Percentiles rank a stretch among this genome's conserved stretches.
Evolutionary conservation across 768 basidiomycete species (phyloP).

Genomic region (Mycena chlorophos): DNA sequence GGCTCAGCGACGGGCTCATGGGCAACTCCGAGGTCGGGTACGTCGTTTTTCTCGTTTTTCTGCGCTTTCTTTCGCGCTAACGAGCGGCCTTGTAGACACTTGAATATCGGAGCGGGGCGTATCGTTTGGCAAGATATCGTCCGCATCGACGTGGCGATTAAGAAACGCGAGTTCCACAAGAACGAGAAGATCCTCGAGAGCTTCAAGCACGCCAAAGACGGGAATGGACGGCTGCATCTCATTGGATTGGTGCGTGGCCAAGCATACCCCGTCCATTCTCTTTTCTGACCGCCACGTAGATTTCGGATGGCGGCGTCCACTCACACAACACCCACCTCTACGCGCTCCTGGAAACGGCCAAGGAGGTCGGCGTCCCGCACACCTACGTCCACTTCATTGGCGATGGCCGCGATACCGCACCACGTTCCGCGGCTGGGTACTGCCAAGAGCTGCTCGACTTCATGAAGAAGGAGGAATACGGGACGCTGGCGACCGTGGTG

Average conservation of each 20-base stretch:
- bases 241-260: constrained; percentile 68
- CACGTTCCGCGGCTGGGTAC: constrained; percentile 78
- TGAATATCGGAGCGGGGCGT: constrained; percentile 94
- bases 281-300: constrained; percentile 39
- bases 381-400: constrained; percentile 93
- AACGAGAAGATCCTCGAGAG: constrained; percentile 69
- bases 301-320: constrained; percentile 97
- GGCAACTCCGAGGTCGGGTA: constrained; percentile 98
- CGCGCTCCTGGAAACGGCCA: constrained; percentile 88
- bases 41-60: constrained; percentile 30
- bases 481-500: constrained; percentile 80
- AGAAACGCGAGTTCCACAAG: constrained; percentile 85
- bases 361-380: constrained; percentile 79
- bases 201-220: constrained; percentile 76
- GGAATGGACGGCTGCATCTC: constrained; percentile 84
- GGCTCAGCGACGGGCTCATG: constrained; percentile 92
- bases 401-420: constrained; percentile 93
- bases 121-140: constrained; percentile 99
- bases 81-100: constrained; percentile 64
- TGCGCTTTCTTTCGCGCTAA: background rate
- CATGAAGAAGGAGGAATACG: constrained; percentile 72
- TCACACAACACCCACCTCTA: constrained; percentile 90
- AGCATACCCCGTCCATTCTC: background rate
- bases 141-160: constrained; percentile 88
- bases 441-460: constrained; percentile 76